Evolutionary conservation across 768 basidiomycete species (phyloP), one percentile per base, ranked within the genome.

Genomic region (Trametopsis cervina): DNA sequence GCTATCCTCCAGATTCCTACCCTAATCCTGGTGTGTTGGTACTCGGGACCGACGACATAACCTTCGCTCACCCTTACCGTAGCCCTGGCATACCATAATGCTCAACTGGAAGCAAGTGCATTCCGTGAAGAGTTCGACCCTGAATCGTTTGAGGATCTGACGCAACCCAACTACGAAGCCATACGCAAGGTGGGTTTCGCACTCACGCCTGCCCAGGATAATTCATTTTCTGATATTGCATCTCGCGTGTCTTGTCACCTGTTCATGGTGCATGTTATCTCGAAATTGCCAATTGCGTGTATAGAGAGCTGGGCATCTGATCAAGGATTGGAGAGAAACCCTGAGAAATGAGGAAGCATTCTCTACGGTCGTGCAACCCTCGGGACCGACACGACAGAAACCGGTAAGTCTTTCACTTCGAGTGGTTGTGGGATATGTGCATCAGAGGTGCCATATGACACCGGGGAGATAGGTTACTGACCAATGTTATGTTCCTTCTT

Each of bases 81-180:
- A 91, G 89, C 88, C 4, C 76, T 97, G 45, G 84, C 84, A 11
- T 91, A 80, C 56, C 89, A 94, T 61, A 92, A 94, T 63, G 87
- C 81, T 17, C 88, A 94, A 58, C 75, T 98, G 6, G 83, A 96
- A 66, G 90, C 95, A 6, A 83, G 81, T 46, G 96, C 96, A 0
- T 94, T 98, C 67, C 81, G 88, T 44, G 89, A 96, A 60, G 81
- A 92, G 50, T 96, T 84, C 54, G 82, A 95, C 60, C 70, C 76
- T 1, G 78, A 81, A 47, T 67, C 78, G 0, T 89, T 90, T 51
- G 83, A 88, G 53, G 95, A 99, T 65, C 66, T 83, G 55, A 92
- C 94, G 0, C 62, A 75, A 50, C 94, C 94, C 3, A 83, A 86
- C 56, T 68, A 79, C 40, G 78, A 82, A 49, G 73, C 76, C 61